Evolutionary conservation across 768 basidiomycete genomes (phyloP).

Genomic region (Leccinum variicolor): DNA sequence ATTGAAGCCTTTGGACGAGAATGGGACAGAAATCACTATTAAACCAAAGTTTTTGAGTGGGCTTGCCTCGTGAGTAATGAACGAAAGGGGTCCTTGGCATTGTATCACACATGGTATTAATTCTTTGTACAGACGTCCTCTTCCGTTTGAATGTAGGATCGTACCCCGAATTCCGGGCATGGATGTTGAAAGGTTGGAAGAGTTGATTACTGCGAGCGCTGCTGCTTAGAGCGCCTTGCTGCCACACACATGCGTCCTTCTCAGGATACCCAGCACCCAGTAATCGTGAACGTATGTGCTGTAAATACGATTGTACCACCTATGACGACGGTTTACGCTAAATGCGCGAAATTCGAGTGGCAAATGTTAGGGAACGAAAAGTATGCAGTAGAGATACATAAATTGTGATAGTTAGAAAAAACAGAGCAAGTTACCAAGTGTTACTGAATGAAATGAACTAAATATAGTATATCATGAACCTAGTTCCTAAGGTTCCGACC

Average conservation of each 20-base stretch:
- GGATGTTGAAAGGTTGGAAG: not conserved
- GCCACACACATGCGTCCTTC: not conserved
- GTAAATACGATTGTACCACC: not conserved
- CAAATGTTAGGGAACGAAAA: not conserved
- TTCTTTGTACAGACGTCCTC: not conserved
- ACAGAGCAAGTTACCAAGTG: too few relatives aligned
- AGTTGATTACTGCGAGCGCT: not conserved
- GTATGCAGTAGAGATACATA: not conserved
- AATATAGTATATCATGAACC: too few relatives aligned
- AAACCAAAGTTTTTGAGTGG: not conserved
- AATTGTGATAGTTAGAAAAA: too few relatives aligned
- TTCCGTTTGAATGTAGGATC: not conserved
- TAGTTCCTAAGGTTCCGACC: conserved; percentile 20
- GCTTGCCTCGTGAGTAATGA: not conserved
- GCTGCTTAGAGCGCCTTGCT: not conserved
- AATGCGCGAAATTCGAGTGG: not conserved
- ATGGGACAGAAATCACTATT: not conserved
- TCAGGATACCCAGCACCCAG: not conserved
- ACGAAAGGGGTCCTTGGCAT: not conserved
- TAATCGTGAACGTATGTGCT: not conserved
- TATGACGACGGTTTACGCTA: not conserved
- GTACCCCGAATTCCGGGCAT: not conserved
- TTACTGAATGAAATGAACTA: not conserved
- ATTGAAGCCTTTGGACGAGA: not conserved
- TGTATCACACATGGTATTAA: not conserved